Conservation (phyloP, 1,284 basidiomycete species). For the Kwoniella shivajii region DNA sequence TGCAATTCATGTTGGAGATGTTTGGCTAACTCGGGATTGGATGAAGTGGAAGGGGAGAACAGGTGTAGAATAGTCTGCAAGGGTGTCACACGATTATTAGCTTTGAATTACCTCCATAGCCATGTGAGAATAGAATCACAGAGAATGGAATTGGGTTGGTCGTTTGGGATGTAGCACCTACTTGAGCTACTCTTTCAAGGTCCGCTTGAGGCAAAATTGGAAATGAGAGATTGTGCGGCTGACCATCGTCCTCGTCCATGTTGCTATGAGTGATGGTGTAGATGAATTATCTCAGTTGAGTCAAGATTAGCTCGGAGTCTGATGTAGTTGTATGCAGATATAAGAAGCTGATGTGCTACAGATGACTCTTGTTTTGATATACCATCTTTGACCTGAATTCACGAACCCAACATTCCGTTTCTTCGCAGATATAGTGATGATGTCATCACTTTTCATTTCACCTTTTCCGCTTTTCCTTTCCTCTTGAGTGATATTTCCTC, state of each 20-base stretch:
- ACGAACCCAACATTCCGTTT: conserved; percentile 2
- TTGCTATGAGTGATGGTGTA: neutral
- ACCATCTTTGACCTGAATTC: too few relatives aligned
- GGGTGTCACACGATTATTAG: neutral
- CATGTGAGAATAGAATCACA: too few relatives aligned
- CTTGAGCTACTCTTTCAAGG: conserved; percentile 42
- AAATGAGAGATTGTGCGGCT: conserved; percentile 62
- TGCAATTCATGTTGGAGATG: conserved; percentile 50
- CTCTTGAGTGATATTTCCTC: too few relatives aligned
- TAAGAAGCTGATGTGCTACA: too few relatives aligned
- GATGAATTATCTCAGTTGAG: neutral
- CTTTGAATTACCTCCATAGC: neutral
- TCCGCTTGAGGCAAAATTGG: conserved; percentile 39
- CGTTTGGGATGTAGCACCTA: conserved; percentile 21
- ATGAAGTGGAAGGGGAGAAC: conserved; percentile 40
- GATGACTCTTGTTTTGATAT: neutral
- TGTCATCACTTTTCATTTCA: conserved; percentile 7
- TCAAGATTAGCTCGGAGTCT: too few relatives aligned
- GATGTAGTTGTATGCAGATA: too few relatives aligned
- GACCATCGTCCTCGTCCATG: conserved; percentile 61
- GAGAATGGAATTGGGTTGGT: too few relatives aligned
- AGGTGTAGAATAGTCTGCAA: conserved; percentile 47
- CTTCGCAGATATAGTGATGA: conserved; percentile 3
- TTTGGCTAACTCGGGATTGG: conserved; percentile 44
- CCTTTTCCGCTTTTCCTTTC: conserved; percentile 66